Evolutionary conservation across 768 basidiomycete genomes (phyloP).

Genomic region (Coprinopsis marcescibilis): DNA sequence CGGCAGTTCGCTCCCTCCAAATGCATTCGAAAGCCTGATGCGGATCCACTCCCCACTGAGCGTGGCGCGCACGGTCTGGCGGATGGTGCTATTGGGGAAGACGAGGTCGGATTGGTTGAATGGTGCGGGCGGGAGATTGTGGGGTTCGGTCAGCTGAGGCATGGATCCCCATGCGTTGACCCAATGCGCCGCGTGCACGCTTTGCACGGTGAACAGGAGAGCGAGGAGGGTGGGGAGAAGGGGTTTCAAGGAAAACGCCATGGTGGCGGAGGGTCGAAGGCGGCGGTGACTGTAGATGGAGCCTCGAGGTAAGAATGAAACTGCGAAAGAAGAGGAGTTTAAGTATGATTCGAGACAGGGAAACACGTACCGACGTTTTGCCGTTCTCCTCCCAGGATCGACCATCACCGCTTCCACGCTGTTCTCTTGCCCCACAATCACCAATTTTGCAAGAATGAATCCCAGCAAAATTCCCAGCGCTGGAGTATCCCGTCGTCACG

Average conservation of each 20-base stretch:
- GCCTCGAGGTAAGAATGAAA: too few species aligned
- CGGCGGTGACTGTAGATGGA: too few species aligned
- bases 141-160: constrained; percentile 34
- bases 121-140: constrained; percentile 31
- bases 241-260: neutral
- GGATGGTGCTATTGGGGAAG: constrained; percentile 41
- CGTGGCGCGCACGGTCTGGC: constrained; percentile 43
- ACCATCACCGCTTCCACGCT: too few species aligned
- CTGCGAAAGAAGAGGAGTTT: neutral
- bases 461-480: too few species aligned
- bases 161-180: constrained; percentile 32
- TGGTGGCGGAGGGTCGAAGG: neutral
- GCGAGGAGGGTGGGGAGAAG: neutral
- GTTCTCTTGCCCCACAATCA: too few species aligned
- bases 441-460: too few species aligned
- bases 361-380: neutral
- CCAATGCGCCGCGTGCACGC: constrained; percentile 19
- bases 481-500: too few species aligned
- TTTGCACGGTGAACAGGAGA: constrained; percentile 1
- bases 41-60: constrained; percentile 34
- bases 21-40: constrained; percentile 43
- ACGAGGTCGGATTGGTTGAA: constrained; percentile 25
- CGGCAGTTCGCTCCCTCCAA: constrained; percentile 35
- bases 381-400: neutral
- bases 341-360: neutral